A percentile compares a stretch with the other conserved stretches of the same genome.
These are phyloP conservation scores for Paramecium sexaurelia DNA, from an alignment of 73 alveolate genomes.

Conservation along the genomic window DNA sequence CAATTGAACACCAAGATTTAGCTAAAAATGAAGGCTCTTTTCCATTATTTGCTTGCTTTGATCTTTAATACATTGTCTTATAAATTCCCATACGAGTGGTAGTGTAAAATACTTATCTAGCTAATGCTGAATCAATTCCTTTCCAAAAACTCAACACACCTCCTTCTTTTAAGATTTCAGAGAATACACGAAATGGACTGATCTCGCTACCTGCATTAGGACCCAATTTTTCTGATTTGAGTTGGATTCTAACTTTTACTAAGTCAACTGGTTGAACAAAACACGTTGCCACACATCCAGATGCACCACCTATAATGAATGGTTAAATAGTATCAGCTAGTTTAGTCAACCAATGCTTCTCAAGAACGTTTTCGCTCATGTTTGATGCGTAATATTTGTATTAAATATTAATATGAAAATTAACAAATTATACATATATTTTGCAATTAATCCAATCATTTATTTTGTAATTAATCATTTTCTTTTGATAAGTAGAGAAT, in stretches of 20 bases:
- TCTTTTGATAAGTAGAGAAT: too few species aligned
- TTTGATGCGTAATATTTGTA: conserved; percentile 27
- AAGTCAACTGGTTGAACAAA: conserved; percentile 84
- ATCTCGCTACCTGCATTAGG: conserved; percentile 69
- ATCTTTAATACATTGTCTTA: conserved; percentile 74
- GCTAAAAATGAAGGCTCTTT: conserved; percentile 68
- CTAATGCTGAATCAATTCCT: conserved; percentile 85
- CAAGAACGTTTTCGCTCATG: conserved; percentile 16
- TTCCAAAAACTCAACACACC: conserved; percentile 83
- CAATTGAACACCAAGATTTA: conserved; percentile 82
- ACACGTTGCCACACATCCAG: conserved; percentile 91
- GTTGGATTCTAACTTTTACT: conserved; percentile 80
- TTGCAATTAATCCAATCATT: background rate
- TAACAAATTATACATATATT: background rate
- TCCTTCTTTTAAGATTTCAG: conserved; percentile 74
- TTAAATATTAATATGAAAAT: background rate
- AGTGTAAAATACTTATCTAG: conserved; percentile 85
- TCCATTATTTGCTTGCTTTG: conserved; percentile 71
- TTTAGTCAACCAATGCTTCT: background rate
- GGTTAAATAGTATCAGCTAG: conserved; percentile 36
- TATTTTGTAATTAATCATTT: background rate
- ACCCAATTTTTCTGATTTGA: conserved; percentile 75
- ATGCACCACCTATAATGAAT: conserved; percentile 86
- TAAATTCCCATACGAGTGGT: conserved; percentile 86
- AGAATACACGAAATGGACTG: conserved; percentile 80